Percentiles rank a stretch among this genome's conserved stretches.
phyloP scores from a whole-genome alignment of 495 filamentous ascomycete species.

The Beverwykella pulmonaria region DNA sequence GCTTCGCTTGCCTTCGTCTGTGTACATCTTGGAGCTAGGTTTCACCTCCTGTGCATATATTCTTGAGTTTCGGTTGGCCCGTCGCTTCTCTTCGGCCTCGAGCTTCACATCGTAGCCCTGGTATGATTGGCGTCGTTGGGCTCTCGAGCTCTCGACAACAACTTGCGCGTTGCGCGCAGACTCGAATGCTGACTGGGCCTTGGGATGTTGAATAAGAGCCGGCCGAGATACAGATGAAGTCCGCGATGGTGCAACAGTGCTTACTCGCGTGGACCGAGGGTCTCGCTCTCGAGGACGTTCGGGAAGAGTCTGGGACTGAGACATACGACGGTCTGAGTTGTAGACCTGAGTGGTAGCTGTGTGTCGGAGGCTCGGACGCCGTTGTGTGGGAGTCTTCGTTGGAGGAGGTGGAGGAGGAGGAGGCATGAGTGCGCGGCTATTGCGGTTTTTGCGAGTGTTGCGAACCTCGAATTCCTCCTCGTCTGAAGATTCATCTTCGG shows the following conservation, averaged over 20 bases:
- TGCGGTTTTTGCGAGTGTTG: not conserved
- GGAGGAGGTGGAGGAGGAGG: slow-evolving; percentile 10
- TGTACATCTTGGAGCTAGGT: not conserved
- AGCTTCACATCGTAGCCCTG: not conserved
- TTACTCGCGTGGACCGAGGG: slow-evolving; percentile 2
- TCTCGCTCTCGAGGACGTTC: slow-evolving; percentile 22
- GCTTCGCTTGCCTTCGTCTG: not conserved
- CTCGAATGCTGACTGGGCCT: slow-evolving; percentile 24
- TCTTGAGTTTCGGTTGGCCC: not conserved
- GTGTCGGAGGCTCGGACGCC: slow-evolving; percentile 29
- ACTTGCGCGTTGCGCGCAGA: slow-evolving; percentile 17
- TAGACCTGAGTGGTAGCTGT: slow-evolving; percentile 20
- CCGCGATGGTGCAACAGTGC: slow-evolving; percentile 14
- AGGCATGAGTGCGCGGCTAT: slow-evolving; percentile 24
- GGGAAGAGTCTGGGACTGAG: slow-evolving; percentile 24
- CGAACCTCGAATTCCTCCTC: slow-evolving; percentile 4
- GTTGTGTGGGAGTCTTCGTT: not conserved
- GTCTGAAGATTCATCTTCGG: slow-evolving; percentile 26
- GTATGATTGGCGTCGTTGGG: slow-evolving; percentile 23
- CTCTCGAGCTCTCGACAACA: slow-evolving; percentile 18
- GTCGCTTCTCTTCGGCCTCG: slow-evolving; percentile 4
- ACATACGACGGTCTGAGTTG: slow-evolving; percentile 15
- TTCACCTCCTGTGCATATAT: not conserved
- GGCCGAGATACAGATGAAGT: slow-evolving; percentile 15
- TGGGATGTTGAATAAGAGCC: slow-evolving; percentile 13